Conservation (phyloP, 2,329 filamentous ascomycete species). For the Neopestalotiopsis clavispora region DNA sequence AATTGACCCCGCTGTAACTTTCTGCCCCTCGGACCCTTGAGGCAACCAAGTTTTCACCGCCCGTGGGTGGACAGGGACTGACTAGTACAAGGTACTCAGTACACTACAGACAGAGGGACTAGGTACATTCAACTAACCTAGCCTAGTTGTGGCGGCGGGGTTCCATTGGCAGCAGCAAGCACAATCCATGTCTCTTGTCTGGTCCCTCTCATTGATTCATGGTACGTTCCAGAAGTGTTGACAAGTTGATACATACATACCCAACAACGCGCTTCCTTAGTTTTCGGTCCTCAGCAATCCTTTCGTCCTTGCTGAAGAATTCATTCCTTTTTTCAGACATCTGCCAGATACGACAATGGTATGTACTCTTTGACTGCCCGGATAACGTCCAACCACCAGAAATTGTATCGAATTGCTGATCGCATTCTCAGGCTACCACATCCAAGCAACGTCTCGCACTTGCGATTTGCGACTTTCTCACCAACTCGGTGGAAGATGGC, state of each 20-base stretch:
- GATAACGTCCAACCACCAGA: background rate
- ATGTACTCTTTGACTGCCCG: background rate
- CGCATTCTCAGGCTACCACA: slow-evolving; percentile 44
- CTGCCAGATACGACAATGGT: slow-evolving; percentile 4
- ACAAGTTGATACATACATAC: background rate
- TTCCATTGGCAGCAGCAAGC: background rate
- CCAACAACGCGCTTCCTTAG: background rate
- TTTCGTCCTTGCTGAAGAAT: background rate
- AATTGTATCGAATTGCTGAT: background rate
- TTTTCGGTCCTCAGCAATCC: background rate
- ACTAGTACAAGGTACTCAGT: no score
- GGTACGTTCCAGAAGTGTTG: slow-evolving; percentile 6
- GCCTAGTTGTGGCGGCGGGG: background rate
- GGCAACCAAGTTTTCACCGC: no score
- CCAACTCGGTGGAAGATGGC: slow-evolving; percentile 82
- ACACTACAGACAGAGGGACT: no score
- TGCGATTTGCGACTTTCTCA: slow-evolving; percentile 95
- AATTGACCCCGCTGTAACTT: no score
- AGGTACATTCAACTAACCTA: no score
- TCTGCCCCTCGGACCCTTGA: no score
- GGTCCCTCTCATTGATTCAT: background rate
- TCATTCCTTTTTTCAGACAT: background rate
- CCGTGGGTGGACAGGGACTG: no score
- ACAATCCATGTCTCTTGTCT: background rate
- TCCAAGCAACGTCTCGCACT: slow-evolving; percentile 88